These are phyloP conservation scores for Paspalum vaginatum DNA, from an alignment of 176 grass and related monocot genomes.

Conservation along the genomic window DNA sequence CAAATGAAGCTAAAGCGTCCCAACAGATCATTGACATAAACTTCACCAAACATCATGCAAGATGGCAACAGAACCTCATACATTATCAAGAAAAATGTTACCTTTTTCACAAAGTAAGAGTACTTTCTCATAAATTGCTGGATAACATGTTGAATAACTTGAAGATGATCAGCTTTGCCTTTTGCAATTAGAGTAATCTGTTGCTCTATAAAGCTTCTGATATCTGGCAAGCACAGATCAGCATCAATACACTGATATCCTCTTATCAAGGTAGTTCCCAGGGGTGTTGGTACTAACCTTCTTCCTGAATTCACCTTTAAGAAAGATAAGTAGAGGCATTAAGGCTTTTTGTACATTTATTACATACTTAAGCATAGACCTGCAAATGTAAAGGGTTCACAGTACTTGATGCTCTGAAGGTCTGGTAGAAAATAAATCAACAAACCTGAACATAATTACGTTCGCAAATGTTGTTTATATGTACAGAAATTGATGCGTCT, in stretches of 20 bases:
- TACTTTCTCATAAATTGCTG: constrained; percentile 88
- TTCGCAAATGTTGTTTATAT: constrained; percentile 93
- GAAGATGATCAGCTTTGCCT: constrained; percentile 78
- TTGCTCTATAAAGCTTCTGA: constrained; percentile 97
- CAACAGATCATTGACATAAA: not conserved
- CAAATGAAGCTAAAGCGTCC: constrained; percentile 2
- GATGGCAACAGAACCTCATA: constrained; percentile 1
- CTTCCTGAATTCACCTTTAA: constrained; percentile 89
- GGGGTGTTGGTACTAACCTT: constrained; percentile 83
- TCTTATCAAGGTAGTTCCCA: constrained; percentile 93
- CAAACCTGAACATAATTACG: constrained; percentile 96
- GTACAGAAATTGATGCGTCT: constrained; percentile 97
- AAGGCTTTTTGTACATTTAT: not conserved
- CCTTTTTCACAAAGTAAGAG: constrained; percentile 92
- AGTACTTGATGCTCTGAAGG: constrained; percentile 18
- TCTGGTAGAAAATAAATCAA: constrained; percentile 29
- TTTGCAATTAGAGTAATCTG: constrained; percentile 95
- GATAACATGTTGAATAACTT: constrained; percentile 79
- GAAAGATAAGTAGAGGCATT: constrained; percentile 38
- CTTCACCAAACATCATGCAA: constrained; percentile 19
- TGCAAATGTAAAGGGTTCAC: not conserved
- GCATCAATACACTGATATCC: constrained; percentile 97
- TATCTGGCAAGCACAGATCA: constrained; percentile 94
- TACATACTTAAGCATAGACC: not conserved
- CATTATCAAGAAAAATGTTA: constrained; percentile 46